Base-by-base conservation (phyloP, 1,284 basidiomycete species). In the Cutaneotrichosporon cyanovorans region DNA sequence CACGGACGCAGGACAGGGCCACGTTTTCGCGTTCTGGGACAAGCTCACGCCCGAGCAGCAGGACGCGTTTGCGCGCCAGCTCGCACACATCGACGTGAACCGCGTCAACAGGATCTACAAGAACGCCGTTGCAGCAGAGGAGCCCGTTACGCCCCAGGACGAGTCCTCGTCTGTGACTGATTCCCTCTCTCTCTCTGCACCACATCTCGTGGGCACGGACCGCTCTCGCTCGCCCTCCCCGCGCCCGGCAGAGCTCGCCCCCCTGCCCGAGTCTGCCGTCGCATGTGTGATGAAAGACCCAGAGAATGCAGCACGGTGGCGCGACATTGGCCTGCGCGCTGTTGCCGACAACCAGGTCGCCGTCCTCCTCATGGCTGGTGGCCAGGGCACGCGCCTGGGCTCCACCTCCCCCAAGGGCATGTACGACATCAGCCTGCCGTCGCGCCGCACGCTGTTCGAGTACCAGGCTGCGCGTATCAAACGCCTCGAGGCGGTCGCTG, bases 321-420 rank as follows among this genome's bases (percentile, higher is more conserved):
- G 81, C 28, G 63, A 72, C 9, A 75, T 78, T 30, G 95, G 95
- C 38, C 75, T 97, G 39, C 71, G 81, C 37, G 91, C 93, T 43
- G 81, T 96, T 59, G 79, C 83, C 11, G 72, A 79, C 25, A 84
- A 87, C 55, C 75, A 89, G 59, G 90, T 97, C 35, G 95, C 83
- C 25, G 91, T 98, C 11, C 77, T 99, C 23, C 79, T 99, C 61
- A 87, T 99, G 84, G 95, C 95, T 2, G 95, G 95, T 41, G 95
- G 95, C 3, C 95, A 99, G 73, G 95, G 95, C 19, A 95, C 92
- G 15, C 79, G 95, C 45, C 76, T 99, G 40, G 95, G 95, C 32
- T 92, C 87, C 60, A 80, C 78, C 31, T 85, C 84, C 19, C 95
- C 95, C 21, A 99, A 99, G 68, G 95, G 95, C 10, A 96, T 92